phyloP scores from a whole-genome alignment of 805 yeast species.

The Barnettozyma botsteinii region DNA sequence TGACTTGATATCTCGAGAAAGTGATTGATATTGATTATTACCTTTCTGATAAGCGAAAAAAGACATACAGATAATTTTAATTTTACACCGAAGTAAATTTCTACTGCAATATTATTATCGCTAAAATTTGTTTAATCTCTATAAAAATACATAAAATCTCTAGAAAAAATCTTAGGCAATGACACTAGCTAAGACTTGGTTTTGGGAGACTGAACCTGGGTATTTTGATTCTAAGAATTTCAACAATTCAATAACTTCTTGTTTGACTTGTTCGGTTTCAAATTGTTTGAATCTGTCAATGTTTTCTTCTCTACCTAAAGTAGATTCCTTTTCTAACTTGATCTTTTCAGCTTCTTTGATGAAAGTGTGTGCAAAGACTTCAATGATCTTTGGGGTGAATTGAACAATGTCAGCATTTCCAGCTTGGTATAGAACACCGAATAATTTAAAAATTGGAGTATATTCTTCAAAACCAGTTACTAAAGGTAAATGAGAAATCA shows the following conservation, averaged over 20 bases:
- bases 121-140: too few species aligned
- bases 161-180: conserved; percentile 17
- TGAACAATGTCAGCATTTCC: conserved; percentile 49
- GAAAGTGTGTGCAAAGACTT: conserved; percentile 65
- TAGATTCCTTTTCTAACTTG: conserved; percentile 63
- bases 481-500: conserved; percentile 78
- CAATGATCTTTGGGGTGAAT: conserved; percentile 57
- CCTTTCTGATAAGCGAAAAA: too few species aligned
- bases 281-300: conserved; percentile 76
- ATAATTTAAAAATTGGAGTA: conserved; percentile 77
- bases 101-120: too few species aligned
- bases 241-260: conserved; percentile 62
- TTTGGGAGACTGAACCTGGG: conserved; percentile 54
- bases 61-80: too few species aligned
- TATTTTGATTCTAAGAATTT: conserved; percentile 63
- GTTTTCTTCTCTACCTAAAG: conserved; percentile 82
- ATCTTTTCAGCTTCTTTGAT: conserved; percentile 69
- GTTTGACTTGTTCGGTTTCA: conserved; percentile 58
- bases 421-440: conserved; percentile 64
- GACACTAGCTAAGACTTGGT: conserved; percentile 31
- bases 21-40: too few species aligned
- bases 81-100: too few species aligned
- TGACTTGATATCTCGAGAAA: too few species aligned
- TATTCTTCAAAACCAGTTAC: conserved; percentile 89
- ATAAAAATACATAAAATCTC: too few species aligned